Conservation (phyloP, 345 rosid species). For the Kandelia obovata region DNA sequence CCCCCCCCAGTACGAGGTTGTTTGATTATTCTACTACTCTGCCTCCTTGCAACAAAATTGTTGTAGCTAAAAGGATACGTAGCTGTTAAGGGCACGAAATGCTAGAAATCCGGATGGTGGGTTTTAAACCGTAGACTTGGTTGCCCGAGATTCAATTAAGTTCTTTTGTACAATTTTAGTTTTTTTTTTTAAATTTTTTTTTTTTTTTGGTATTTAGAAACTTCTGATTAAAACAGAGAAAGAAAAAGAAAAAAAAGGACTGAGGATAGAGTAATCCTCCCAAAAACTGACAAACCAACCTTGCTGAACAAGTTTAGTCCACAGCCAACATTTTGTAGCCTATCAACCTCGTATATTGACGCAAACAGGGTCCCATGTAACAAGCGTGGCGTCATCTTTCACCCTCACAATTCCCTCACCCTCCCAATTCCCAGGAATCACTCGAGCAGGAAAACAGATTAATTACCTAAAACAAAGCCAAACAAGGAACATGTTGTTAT, state of each 20-base stretch:
- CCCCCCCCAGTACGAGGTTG: too few species aligned
- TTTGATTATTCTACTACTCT: too few species aligned
- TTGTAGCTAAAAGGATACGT: too few species aligned
- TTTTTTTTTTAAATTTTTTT: too few species aligned
- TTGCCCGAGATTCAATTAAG: too few species aligned
- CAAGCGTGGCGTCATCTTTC: slow-evolving; percentile 27
- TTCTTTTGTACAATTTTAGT: too few species aligned
- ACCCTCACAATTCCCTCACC: slow-evolving; percentile 3
- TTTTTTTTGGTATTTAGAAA: too few species aligned
- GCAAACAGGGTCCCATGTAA: slow-evolving; percentile 67
- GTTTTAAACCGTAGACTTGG: too few species aligned
- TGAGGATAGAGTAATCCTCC: background rate
- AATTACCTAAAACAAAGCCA: background rate
- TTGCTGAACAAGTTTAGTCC: slow-evolving; percentile 36
- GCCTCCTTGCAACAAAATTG: too few species aligned
- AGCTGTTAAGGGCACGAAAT: too few species aligned
- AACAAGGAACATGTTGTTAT: background rate
- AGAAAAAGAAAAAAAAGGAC: background rate
- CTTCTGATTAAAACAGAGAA: background rate
- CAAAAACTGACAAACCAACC: slow-evolving; percentile 4
- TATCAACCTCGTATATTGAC: slow-evolving; percentile 43
- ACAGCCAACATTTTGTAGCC: slow-evolving; percentile 37
- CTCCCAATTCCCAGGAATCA: background rate
- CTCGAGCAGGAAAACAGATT: too few species aligned
- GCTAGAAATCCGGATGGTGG: too few species aligned